phyloP scores from a whole-genome alignment of 2,329 filamentous ascomycete genomes.

The Aureobasidium sp. region DNA sequence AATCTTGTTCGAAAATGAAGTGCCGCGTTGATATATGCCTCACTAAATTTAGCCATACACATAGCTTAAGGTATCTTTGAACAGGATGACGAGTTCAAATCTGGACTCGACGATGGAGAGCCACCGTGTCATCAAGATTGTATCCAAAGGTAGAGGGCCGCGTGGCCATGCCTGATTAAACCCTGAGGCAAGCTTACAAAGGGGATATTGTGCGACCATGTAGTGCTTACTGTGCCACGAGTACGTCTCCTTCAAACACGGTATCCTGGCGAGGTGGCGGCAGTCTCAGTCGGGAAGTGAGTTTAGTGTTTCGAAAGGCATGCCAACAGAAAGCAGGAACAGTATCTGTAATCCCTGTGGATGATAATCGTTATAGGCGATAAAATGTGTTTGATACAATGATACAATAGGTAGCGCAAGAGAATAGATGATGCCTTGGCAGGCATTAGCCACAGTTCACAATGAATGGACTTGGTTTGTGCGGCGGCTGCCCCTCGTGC shows the following conservation, averaged over 20 bases:
- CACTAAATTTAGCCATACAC: neutral
- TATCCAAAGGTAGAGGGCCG: conserved; percentile 3
- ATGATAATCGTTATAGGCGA: neutral
- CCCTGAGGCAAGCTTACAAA: neutral
- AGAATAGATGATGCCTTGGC: neutral
- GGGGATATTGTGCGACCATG: neutral
- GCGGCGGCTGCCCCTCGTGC: conserved; percentile 1
- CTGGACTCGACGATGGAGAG: neutral
- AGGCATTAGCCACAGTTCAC: neutral
- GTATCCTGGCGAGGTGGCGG: neutral
- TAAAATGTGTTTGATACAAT: neutral
- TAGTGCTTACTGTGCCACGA: neutral
- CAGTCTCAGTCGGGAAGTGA: neutral
- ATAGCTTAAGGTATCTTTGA: neutral
- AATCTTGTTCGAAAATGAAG: neutral
- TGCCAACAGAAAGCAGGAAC: neutral
- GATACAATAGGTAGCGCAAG: neutral
- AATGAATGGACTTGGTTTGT: neutral
- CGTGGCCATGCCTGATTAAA: conserved; percentile 2
- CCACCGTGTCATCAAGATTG: conserved; percentile 11
- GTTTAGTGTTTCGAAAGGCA: neutral
- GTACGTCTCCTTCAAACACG: neutral
- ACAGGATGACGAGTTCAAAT: conserved; percentile 5
- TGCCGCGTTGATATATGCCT: neutral
- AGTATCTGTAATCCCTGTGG: neutral